Percentiles rank a stretch among this genome's conserved stretches.
Conservation (phyloP, 2,329 filamentous ascomycete species). For the Lachnellula willkommii region DNA sequence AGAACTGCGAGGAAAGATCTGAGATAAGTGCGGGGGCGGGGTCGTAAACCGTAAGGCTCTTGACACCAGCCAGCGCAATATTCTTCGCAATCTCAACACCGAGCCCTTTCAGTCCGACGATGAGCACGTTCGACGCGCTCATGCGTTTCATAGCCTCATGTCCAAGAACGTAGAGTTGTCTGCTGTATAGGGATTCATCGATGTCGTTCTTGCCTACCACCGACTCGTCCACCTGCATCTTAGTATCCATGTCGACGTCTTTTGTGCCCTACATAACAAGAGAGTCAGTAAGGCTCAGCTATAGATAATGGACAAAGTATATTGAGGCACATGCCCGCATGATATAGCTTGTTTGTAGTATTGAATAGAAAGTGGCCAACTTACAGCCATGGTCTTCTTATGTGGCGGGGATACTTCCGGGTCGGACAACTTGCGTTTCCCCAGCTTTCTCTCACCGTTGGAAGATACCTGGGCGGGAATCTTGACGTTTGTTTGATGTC, state of each 20-base stretch:
- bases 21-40: slow-evolving; percentile 76
- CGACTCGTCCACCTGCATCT: slow-evolving; percentile 61
- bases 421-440: slow-evolving; percentile 63
- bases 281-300: background rate
- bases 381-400: slow-evolving; percentile 59
- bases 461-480: slow-evolving; percentile 27
- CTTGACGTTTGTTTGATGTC: slow-evolving; percentile 24
- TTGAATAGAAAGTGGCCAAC: slow-evolving; percentile 30
- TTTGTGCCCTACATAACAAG: slow-evolving; percentile 38
- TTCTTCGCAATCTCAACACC: slow-evolving; percentile 99
- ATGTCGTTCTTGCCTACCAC: slow-evolving; percentile 54
- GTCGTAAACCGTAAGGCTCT: slow-evolving; percentile 91
- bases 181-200: slow-evolving; percentile 69
- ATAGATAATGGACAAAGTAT: background rate
- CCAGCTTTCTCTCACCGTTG: slow-evolving; percentile 45
- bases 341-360: slow-evolving; percentile 2
- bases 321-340: background rate
- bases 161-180: slow-evolving; percentile 66
- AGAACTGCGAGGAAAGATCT: slow-evolving; percentile 96
- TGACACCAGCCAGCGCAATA: slow-evolving; percentile 94
- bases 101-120: slow-evolving; percentile 86
- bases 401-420: slow-evolving; percentile 52
- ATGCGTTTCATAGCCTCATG: slow-evolving; percentile 97
- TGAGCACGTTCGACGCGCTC: slow-evolving; percentile 89
- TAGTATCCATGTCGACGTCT: slow-evolving; percentile 57